These are phyloP conservation scores for Rhodofomes roseus DNA, from an alignment of 1,284 basidiomycete genomes.

Conservation along the genomic window DNA sequence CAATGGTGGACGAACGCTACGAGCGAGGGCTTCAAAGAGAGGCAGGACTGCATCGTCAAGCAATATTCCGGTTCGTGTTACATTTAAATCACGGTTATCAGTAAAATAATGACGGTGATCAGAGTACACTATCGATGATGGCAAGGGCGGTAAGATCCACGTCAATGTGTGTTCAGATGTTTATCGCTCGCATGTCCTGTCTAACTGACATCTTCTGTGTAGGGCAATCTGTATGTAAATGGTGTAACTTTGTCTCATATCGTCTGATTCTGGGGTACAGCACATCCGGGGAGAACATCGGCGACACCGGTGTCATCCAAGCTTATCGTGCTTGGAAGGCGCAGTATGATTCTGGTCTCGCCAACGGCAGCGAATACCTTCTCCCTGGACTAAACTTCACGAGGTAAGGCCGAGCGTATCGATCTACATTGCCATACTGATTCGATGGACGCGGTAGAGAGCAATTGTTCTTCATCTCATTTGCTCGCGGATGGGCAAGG, in stretches of 20 bases:
- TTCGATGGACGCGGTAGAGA: slow-evolving; percentile 45
- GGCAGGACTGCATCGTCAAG: slow-evolving; percentile 83
- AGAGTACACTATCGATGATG: slow-evolving; percentile 84
- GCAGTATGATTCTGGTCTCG: slow-evolving; percentile 51
- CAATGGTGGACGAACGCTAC: slow-evolving; percentile 88
- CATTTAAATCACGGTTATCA: not conserved
- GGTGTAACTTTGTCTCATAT: slow-evolving; percentile 1
- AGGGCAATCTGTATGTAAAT: slow-evolving; percentile 68
- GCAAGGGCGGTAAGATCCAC: slow-evolving; percentile 78
- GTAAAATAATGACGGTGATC: not conserved
- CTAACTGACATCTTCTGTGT: slow-evolving; percentile 3
- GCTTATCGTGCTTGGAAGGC: slow-evolving; percentile 86
- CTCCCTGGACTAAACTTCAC: slow-evolving; percentile 85
- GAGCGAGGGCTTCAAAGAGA: slow-evolving; percentile 77
- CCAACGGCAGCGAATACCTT: slow-evolving; percentile 62
- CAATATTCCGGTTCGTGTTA: slow-evolving; percentile 72
- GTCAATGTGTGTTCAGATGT: slow-evolving; percentile 73
- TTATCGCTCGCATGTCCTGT: not conserved
- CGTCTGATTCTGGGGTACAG: slow-evolving; percentile 24
- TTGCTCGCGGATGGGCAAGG: slow-evolving; percentile 74
- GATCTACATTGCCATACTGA: not conserved
- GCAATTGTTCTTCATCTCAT: slow-evolving; percentile 89
- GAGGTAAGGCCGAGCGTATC: slow-evolving; percentile 34
- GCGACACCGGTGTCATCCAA: slow-evolving; percentile 83
- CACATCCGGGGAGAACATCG: slow-evolving; percentile 89